Evolutionary conservation across 768 basidiomycete species (phyloP), one percentile per base, ranked within the genome.

Genomic region (Podaxis carcinomalis): DNA sequence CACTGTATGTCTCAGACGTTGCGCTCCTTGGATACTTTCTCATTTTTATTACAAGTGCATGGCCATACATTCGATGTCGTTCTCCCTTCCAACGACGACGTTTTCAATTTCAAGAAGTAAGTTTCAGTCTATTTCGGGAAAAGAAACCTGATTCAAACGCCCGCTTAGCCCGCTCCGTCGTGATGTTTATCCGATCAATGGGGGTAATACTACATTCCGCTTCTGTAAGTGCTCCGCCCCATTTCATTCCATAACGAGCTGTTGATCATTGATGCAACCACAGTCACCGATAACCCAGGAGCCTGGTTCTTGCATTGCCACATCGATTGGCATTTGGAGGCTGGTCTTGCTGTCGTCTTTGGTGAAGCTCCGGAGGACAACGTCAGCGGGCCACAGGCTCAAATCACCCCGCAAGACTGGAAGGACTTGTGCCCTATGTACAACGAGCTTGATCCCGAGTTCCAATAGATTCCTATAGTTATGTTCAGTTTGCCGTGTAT

Each of bases 301-400:
- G 64, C 66, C 23, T 68, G 66, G 64, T 62, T 68, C 58, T 51
- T 67, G 36, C 66, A 66, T 58, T 68, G 67, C 62, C 66, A 51
- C 44, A 64, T 32, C 35, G 72, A 75, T 35, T 78, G 76, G 73
- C 71, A 76, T 65, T 65, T 75, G 28, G 73, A 72, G 64, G 72
- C 77, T 39, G 77, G 76, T 9, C 70, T 77, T 57, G 77, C 76
- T 4, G 67, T 78, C 16, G 72, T 77, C 19, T 72, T 76, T 39
- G 75, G 72, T 10, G 76, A 75, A 56, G 64, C 71, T 44, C 69
- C 74, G 9, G 64, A 65, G 3, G 74, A 68, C 2, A 65, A 71
- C 35, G 64, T 67, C 11, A 39, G 59, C 9, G 70, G 72, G 9
- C 68, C 68, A 5, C 47, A 65, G 27, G 46, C 70, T 1, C 61